These are phyloP conservation scores for Musa troglodytarum DNA, from an alignment of 176 grass and related monocot species.

Conservation along the genomic window DNA sequence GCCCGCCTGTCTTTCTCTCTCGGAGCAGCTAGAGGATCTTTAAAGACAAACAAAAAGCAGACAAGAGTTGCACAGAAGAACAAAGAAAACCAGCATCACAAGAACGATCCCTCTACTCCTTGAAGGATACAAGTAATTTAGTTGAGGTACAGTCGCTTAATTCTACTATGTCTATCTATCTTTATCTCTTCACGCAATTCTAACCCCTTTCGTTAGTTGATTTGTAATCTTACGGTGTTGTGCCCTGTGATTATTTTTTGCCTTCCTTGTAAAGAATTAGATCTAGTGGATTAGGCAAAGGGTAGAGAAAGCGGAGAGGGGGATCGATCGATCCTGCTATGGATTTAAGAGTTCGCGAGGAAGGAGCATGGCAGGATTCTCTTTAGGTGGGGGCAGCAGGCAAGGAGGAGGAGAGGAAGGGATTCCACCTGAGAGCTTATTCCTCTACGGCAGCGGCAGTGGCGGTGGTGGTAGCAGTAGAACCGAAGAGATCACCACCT, in stretches of 20 bases:
- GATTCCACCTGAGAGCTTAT: constrained; percentile 55
- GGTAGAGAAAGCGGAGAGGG: not conserved
- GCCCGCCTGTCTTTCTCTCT: not conserved
- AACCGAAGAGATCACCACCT: constrained; percentile 20
- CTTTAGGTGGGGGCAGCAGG: constrained; percentile 45
- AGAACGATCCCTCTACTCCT: no score
- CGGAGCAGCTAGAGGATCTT: no score
- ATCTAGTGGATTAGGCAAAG: not conserved
- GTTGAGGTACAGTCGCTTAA: no score
- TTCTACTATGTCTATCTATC: no score
- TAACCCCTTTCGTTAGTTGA: no score
- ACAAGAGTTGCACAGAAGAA: not conserved
- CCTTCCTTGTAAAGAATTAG: no score
- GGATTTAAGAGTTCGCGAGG: constrained; percentile 1
- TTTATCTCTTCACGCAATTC: no score
- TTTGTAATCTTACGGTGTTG: no score
- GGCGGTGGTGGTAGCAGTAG: constrained; percentile 23
- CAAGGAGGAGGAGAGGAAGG: constrained; percentile 24
- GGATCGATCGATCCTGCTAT: not conserved
- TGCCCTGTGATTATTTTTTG: no score
- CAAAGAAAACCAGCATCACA: no score
- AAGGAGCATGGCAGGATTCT: constrained; percentile 78
- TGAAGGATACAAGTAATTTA: no score
- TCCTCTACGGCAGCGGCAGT: constrained; percentile 70
- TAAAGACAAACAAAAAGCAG: not conserved